phyloP scores from a whole-genome alignment of 169 alveolate species.

The Cytauxzoon felis region DNA sequence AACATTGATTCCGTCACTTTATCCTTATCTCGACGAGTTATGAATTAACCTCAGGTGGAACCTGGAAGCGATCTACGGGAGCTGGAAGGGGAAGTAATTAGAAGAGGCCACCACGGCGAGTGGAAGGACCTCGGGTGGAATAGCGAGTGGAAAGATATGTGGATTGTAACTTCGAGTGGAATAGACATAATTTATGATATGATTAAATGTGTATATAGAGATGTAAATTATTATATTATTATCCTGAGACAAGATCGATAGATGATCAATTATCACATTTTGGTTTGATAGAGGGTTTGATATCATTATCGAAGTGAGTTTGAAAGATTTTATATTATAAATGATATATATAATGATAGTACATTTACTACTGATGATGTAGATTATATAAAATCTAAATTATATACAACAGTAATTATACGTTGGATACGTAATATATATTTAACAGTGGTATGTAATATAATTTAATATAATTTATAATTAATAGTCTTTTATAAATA shows the following conservation, averaged over 20 bases:
- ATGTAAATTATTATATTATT: slow-evolving; percentile 49
- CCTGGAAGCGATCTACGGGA: too few relatives aligned
- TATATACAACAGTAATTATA: slow-evolving; percentile 44
- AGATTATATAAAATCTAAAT: slow-evolving; percentile 46
- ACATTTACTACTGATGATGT: slow-evolving; percentile 39
- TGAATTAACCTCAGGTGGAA: too few relatives aligned
- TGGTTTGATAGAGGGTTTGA: slow-evolving; percentile 59
- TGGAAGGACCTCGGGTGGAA: too few relatives aligned
- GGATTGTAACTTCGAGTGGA: too few relatives aligned
- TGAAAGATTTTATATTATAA: too few relatives aligned
- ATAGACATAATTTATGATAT: background rate
- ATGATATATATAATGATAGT: background rate
- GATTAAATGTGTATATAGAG: background rate
- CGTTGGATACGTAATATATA: slow-evolving; percentile 34
- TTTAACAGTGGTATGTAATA: slow-evolving; percentile 40
- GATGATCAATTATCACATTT: slow-evolving; percentile 59
- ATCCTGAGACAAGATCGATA: slow-evolving; percentile 46
- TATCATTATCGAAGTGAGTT: slow-evolving; percentile 21
- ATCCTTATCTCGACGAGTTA: too few relatives aligned
- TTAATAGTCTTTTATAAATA: slow-evolving; percentile 31
- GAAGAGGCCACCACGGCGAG: too few relatives aligned
- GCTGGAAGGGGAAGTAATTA: too few relatives aligned
- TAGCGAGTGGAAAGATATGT: too few relatives aligned
- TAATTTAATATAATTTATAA: background rate
- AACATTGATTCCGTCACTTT: too few relatives aligned